phyloP scores from a whole-genome alignment of 2,329 filamentous ascomycete genomes.

The Fusarium compactum region DNA sequence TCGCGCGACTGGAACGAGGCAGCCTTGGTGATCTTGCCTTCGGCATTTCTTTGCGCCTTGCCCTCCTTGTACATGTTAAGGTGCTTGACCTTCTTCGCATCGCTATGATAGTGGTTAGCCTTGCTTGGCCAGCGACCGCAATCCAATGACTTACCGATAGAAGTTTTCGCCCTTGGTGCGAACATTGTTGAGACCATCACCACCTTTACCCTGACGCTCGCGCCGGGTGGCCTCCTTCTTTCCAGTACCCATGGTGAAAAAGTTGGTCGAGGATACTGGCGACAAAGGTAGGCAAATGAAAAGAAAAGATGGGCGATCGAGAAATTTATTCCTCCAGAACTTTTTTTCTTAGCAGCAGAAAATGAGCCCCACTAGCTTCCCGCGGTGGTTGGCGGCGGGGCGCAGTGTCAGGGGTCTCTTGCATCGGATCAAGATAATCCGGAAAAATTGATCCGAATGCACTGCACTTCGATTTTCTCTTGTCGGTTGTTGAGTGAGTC shows the following conservation, averaged over 20 bases:
- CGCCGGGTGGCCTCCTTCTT: conserved; percentile 92
- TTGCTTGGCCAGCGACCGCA: neutral
- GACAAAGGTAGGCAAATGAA: conserved; percentile 29
- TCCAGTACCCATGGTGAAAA: conserved; percentile 78
- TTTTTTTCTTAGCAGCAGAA: conserved; percentile 44
- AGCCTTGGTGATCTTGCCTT: conserved; percentile 86
- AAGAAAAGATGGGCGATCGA: conserved; percentile 33
- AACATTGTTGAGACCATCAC: conserved; percentile 91
- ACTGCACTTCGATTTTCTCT: conserved; percentile 42
- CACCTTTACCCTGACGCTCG: conserved; percentile 84
- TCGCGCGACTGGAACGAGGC: conserved; percentile 88
- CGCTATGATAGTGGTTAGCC: conserved; percentile 49
- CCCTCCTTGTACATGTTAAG: conserved; percentile 93
- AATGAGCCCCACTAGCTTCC: conserved; percentile 42
- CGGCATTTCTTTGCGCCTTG: conserved; percentile 82
- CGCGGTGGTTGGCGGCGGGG: conserved; percentile 44
- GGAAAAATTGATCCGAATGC: conserved; percentile 35
- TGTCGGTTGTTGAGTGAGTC: conserved; percentile 6
- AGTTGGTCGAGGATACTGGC: conserved; percentile 39
- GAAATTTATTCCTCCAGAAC: conserved; percentile 46
- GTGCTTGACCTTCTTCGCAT: conserved; percentile 88
- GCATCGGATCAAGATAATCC: conserved; percentile 43
- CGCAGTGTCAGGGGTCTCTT: conserved; percentile 16
- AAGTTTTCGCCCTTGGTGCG: conserved; percentile 98
- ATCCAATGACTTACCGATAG: conserved; percentile 73